phyloP scores from a whole-genome alignment of 345 rosid genomes.

The Dipteronia sinensis region DNA sequence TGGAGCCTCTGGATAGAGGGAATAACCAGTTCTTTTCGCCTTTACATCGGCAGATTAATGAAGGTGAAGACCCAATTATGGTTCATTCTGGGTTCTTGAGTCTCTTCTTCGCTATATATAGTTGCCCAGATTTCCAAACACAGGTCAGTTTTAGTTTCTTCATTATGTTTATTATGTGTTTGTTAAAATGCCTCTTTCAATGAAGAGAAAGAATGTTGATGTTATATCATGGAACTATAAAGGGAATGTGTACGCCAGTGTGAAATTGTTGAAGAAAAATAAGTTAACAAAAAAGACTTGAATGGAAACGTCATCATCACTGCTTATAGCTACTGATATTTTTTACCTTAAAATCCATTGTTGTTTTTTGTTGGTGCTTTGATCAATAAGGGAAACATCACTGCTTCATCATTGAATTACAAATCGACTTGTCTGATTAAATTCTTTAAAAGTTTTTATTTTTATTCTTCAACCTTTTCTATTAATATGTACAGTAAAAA shows the following conservation, averaged over 20 bases:
- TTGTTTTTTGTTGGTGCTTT: neutral
- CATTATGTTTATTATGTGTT: neutral
- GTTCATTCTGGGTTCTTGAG: conserved; percentile 47
- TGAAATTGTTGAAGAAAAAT: neutral
- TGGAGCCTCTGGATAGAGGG: conserved; percentile 27
- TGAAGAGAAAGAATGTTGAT: too few species aligned
- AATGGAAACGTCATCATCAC: neutral
- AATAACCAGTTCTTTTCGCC: conserved; percentile 37
- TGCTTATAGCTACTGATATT: too few species aligned
- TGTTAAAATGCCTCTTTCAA: neutral
- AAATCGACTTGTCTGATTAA: too few species aligned
- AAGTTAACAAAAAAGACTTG: too few species aligned
- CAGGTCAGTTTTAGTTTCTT: conserved; percentile 42
- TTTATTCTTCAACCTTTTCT: neutral
- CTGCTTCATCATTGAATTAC: too few species aligned
- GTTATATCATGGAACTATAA: too few species aligned
- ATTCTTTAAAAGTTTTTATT: neutral
- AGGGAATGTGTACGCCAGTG: too few species aligned
- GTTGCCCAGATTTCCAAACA: conserved; percentile 19
- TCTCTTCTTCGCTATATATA: conserved; percentile 34
- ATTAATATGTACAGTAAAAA: too few species aligned
- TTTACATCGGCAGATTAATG: conserved; percentile 22
- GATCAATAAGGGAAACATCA: too few species aligned
- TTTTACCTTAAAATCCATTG: too few species aligned
- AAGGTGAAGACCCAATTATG: conserved; percentile 51